Evolutionary conservation across 2,329 filamentous ascomycete species (phyloP), one percentile per base, ranked within the genome.

Genomic region (Gnomoniopsis sp.): DNA sequence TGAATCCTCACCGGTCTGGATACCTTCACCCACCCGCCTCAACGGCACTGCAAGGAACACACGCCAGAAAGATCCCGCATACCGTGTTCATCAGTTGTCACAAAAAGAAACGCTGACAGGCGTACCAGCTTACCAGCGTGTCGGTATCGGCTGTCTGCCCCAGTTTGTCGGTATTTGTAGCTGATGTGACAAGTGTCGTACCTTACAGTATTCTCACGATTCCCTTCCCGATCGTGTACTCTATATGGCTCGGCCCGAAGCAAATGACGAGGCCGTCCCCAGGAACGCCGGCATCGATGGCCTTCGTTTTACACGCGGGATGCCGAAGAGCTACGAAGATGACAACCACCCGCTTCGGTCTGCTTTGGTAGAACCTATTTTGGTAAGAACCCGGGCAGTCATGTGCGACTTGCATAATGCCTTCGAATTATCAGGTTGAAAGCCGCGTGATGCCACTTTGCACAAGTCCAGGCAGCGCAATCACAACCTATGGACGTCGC

Each of bases 31-130:
- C 51, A 47, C 55, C 51, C 53, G 44, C 33, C 23, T n/a, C 46
- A 53, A 21, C 59, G 48, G 53, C 44, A 49, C 57, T 61, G 59
- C 56, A 61, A 61, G 59, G 59, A 33, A 59, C 43, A 50, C 22
- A 19, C 10, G 22, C 53, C 44, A 22, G 48, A 22, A 34, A 23
- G 38, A 53, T 46, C 49, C 38, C 57, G 47, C 55, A 57, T 60
- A 33, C 49, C 49, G 47, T 34, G 53, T 43, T 50, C 53, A 59
- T 61, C 59, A 59, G 59, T 53, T 61, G 56, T 58, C 56, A 51
- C 57, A 50, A 48, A 49, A 36, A 38, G 38, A 51, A 38, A 41
- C 50, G 52, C 43, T 54, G 53, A 43, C 49, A 56, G 44, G 43
- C 22, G 48, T n/a, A n/a, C 26, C 26, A 30, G 26, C 26, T 30